Percentiles rank a stretch among this genome's conserved stretches.
These are phyloP conservation scores for Phenoliferia sp. DNA, from an alignment of 1,284 basidiomycete genomes.

Conservation along the genomic window DNA sequence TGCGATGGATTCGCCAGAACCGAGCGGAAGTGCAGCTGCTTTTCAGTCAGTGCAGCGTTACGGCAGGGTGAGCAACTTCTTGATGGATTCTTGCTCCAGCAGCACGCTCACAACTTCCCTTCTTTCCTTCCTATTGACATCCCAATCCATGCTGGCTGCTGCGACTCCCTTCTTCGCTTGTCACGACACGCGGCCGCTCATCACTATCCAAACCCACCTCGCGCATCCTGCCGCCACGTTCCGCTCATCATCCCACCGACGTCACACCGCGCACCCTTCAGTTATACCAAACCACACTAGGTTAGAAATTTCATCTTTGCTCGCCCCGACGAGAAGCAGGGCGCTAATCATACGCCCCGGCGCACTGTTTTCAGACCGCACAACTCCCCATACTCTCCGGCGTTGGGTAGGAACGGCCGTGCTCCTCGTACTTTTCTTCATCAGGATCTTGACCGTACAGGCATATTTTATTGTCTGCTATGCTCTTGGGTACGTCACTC, in stretches of 20 bases:
- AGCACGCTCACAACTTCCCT: not conserved
- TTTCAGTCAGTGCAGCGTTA: not conserved
- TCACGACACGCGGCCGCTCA: not conserved
- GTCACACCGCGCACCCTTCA: not conserved
- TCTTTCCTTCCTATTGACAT: not conserved
- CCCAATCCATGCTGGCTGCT: not conserved
- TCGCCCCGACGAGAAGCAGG: not conserved
- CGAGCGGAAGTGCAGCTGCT: not conserved
- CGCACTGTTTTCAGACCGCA: too few species aligned
- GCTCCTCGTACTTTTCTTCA: slow-evolving; percentile 70
- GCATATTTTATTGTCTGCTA: slow-evolving; percentile 47
- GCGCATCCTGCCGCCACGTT: not conserved
- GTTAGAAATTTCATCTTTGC: not conserved
- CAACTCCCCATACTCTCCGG: slow-evolving; percentile 81
- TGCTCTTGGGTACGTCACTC: slow-evolving; percentile 34
- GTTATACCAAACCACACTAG: slow-evolving; percentile 24
- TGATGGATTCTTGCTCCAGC: not conserved
- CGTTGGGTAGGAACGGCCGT: slow-evolving; percentile 81
- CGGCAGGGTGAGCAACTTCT: slow-evolving; percentile 2
- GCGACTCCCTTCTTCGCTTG: not conserved
- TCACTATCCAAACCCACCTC: not conserved
- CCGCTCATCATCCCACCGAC: not conserved
- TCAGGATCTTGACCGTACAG: slow-evolving; percentile 83
- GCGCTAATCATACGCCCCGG: not conserved
- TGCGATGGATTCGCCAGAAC: not conserved